These are phyloP conservation scores for Elaeis oleifera DNA, from an alignment of 202 grass and related monocot species.

Conservation along the genomic window DNA sequence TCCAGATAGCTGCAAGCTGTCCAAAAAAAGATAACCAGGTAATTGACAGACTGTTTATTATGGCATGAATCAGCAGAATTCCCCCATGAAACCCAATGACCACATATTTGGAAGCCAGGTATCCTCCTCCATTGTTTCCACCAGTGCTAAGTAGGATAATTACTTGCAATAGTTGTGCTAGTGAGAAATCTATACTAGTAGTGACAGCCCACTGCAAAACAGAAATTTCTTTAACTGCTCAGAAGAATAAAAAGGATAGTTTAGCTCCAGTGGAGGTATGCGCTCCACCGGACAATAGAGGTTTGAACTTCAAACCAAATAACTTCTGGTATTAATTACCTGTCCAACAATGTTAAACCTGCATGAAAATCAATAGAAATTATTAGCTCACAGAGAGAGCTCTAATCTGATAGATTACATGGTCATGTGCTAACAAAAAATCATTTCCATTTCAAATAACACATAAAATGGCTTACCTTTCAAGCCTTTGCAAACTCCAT, in stretches of 20 bases:
- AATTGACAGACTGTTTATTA: constrained; percentile 84
- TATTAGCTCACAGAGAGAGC: constrained; percentile 11
- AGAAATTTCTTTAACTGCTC: neutral
- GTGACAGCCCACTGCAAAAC: constrained; percentile 81
- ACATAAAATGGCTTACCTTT: no score
- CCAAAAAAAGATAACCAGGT: constrained; percentile 75
- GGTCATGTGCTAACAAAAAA: no score
- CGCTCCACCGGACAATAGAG: neutral
- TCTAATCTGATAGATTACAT: no score
- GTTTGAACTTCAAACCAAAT: neutral
- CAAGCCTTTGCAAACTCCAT: no score
- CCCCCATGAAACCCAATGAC: constrained; percentile 76
- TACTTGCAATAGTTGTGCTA: constrained; percentile 82
- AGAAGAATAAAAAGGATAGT: neutral
- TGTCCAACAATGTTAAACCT: constrained; percentile 98
- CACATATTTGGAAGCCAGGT: constrained; percentile 75
- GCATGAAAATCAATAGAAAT: constrained; percentile 20
- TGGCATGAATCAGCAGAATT: constrained; percentile 72
- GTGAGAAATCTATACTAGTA: constrained; percentile 82
- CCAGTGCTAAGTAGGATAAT: constrained; percentile 83
- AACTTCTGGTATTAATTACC: constrained; percentile 45
- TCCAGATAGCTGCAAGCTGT: constrained; percentile 82
- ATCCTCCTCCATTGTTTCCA: constrained; percentile 69
- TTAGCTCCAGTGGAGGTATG: neutral
- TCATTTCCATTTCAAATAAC: no score